phyloP scores from a whole-genome alignment of 176 grass and related monocot genomes.

The Phoenix roebelenii region DNA sequence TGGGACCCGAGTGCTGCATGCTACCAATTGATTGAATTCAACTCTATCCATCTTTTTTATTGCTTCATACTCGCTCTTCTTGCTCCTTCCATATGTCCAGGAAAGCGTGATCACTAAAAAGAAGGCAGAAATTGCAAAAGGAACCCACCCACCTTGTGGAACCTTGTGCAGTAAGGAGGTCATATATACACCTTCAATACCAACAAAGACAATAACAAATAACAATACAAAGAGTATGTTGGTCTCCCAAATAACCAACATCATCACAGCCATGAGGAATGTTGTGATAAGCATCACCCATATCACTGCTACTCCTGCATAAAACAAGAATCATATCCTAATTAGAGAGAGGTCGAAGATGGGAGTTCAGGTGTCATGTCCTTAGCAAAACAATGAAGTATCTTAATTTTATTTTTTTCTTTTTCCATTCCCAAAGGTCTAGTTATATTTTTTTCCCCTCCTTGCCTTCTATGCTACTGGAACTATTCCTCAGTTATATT shows the following conservation, averaged over 20 bases:
- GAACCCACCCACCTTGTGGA: constrained; percentile 73
- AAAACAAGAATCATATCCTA: neutral
- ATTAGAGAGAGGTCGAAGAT: neutral
- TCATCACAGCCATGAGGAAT: constrained; percentile 42
- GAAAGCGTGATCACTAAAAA: constrained; percentile 59
- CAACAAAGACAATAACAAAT: constrained; percentile 30
- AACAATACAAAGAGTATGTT: constrained; percentile 18
- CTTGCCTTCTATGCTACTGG: too few species aligned
- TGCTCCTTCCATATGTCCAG: constrained; percentile 75
- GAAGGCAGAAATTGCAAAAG: constrained; percentile 63
- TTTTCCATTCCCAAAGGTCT: too few species aligned
- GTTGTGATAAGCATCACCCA: constrained; percentile 91
- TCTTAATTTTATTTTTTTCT: too few species aligned
- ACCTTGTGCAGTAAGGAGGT: constrained; percentile 63
- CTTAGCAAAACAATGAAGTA: too few species aligned
- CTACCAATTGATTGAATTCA: constrained; percentile 33
- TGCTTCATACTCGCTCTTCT: constrained; percentile 54
- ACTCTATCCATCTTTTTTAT: constrained; percentile 35
- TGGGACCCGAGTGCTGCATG: constrained; percentile 31
- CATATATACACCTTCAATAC: constrained; percentile 49
- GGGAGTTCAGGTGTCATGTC: too few species aligned
- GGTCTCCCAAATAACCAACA: constrained; percentile 51
- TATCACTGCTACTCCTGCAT: constrained; percentile 68
- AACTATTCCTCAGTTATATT: too few species aligned
- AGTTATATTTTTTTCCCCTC: too few species aligned